Base-by-base conservation (phyloP, 805 yeast genomes). In the Wickerhamomyces hampshirensis region DNA sequence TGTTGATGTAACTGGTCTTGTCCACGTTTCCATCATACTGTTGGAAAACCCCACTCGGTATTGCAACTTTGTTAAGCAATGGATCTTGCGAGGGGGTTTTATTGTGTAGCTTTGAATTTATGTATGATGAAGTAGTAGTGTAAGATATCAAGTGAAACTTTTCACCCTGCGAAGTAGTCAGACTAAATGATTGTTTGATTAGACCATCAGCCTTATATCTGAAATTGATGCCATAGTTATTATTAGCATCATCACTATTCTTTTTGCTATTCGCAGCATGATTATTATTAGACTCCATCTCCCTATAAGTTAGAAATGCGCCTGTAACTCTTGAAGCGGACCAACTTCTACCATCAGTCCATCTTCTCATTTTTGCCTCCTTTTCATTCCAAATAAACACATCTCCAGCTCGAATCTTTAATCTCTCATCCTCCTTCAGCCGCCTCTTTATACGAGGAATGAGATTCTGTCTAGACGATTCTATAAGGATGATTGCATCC, bases 261-360 rank as follows among this genome's bases (percentile, higher is more conserved):
- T n/a, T n/a, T n/a, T n/a, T n/a, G n/a, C n/a, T n/a, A 10, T 28
- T 18, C n/a, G 8, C 3, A 8, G 17, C 26, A 10, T 21, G 24
- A 8, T 50, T 47, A 7, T 28, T 30, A 18, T 15, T 24, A 10
- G n/a, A n/a, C 40, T 75, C 79, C 66, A 79, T 70, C 52, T 82
- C 87, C 35, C 73, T 69, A 55, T 80, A 80, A 4, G 75, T 71
- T 21, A 80, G 59, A 49, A 80, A 80, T 2, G 73, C 66, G 5
- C 84, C 84, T 4, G 70, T 68, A 1, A 83, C 87, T 40, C 87
- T 66, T 1, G 84, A 75, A 2, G 88, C 84, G 40, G 77, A 68
- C 89, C 91, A 82, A 23, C 71, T 67, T 43, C 73, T 71, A 14
- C 89, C 86, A 50, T 82, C 91, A 1, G 89, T 82, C 89, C 91